Percentiles rank a stretch among this genome's conserved stretches.
Conservation (phyloP, 768 basidiomycete species). For the Suillus subalutaceus region DNA sequence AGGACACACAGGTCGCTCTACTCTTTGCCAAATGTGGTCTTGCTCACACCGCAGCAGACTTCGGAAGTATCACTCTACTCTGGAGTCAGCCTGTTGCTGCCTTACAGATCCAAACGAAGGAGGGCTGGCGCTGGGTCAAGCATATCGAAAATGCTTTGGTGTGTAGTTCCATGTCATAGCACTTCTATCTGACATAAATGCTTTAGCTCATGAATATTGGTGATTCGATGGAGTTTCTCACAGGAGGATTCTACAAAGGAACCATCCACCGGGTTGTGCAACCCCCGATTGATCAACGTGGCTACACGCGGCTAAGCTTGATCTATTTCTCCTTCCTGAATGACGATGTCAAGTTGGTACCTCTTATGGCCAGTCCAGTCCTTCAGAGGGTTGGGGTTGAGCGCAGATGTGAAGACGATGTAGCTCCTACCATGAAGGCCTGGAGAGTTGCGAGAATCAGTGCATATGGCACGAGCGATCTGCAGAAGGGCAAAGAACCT, state of each 20-base stretch:
- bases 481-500: conserved; percentile 43
- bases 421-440: conserved; percentile 53
- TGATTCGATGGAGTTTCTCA: conserved; percentile 61
- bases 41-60: conserved; percentile 36
- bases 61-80: conserved; percentile 57
- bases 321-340: conserved; percentile 61
- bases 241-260: conserved; percentile 60
- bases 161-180: conserved; percentile 7
- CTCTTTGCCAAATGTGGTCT: too few species aligned
- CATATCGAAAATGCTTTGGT: conserved; percentile 63
- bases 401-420: conserved; percentile 37
- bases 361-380: conserved; percentile 49
- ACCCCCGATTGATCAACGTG: conserved; percentile 57
- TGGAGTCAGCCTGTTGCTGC: conserved; percentile 65
- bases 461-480: conserved; percentile 51
- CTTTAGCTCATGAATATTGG: conserved; percentile 60
- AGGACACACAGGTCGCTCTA: conserved; percentile 52
- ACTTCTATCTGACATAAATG: not conserved
- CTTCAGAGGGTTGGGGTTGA: conserved; percentile 47
- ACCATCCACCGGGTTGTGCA: conserved; percentile 66
- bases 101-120: conserved; percentile 55
- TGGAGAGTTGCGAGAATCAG: conserved; percentile 55
- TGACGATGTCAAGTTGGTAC: conserved; percentile 49
- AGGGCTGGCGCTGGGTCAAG: conserved; percentile 64
- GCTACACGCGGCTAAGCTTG: conserved; percentile 51